Evolutionary conservation across 192 early-diverging fungal genomes (phyloP).

Genomic region (Coemansia sp.): DNA sequence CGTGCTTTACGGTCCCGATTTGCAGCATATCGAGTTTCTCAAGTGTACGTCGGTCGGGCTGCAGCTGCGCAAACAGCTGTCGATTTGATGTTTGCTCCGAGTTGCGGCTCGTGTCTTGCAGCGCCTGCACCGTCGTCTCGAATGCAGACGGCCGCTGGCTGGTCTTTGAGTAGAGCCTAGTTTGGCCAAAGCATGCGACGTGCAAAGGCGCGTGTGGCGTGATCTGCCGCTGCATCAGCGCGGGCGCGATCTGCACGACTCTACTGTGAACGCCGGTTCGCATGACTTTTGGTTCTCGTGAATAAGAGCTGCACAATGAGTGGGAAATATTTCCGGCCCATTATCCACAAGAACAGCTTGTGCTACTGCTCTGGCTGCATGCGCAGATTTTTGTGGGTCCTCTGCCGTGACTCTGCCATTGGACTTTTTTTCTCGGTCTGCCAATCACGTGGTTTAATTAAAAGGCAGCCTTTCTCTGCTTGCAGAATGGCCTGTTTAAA

Average conservation of each 20-base stretch:
- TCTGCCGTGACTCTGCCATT: not conserved
- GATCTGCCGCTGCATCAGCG: constrained; percentile 1
- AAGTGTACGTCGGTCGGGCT: constrained; percentile 30
- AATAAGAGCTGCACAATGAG: constrained; percentile 3
- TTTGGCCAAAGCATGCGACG: not conserved
- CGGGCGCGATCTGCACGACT: not conserved
- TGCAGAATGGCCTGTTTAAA: not conserved
- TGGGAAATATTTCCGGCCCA: not conserved
- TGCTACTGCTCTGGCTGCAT: not conserved
- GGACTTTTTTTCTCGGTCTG: not conserved
- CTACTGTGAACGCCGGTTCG: not conserved
- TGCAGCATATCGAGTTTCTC: constrained; percentile 42
- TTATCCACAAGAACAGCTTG: not conserved
- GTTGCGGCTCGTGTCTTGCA: constrained; percentile 12
- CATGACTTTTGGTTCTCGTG: not conserved
- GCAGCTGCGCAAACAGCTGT: constrained; percentile 42
- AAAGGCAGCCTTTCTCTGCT: constrained; percentile 1
- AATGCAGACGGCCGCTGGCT: constrained; percentile 4
- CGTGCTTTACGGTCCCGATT: constrained; percentile 44
- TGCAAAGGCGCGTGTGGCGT: not conserved
- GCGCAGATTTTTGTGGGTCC: not conserved
- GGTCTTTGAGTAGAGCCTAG: not conserved
- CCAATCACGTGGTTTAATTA: constrained; percentile 3
- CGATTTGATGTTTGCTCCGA: constrained; percentile 34
- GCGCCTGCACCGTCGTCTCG: constrained; percentile 29